These are phyloP conservation scores for Aureobasidium sp. DNA, from an alignment of 2,329 filamentous ascomycete genomes.

Conservation along the genomic window DNA sequence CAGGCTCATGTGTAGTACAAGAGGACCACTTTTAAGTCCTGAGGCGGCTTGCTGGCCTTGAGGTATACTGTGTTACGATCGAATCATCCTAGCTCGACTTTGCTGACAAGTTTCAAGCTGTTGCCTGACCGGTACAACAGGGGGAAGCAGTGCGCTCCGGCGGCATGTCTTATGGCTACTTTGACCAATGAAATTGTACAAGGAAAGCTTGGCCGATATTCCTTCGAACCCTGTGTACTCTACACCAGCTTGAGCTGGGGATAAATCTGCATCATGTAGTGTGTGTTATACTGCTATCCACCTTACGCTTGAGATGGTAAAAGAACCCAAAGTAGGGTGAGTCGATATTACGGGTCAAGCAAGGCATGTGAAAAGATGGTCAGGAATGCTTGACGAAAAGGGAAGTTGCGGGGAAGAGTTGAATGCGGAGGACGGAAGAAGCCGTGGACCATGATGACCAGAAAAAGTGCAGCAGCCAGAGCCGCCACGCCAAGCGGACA, in stretches of 20 bases:
- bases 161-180: background rate
- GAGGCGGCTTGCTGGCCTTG: background rate
- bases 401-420: background rate
- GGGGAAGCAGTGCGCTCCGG: background rate
- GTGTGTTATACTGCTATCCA: background rate
- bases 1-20: background rate
- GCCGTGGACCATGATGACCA: constrained; percentile 1
- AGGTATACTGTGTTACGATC: background rate
- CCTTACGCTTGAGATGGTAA: background rate
- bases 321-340: too few species aligned
- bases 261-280: background rate
- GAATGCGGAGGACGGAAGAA: constrained; percentile 5
- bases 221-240: background rate
- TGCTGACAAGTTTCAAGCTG: background rate
- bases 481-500: constrained; percentile 7
- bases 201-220: background rate
- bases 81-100: background rate
- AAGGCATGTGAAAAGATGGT: background rate
- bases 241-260: background rate
- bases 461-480: constrained; percentile 8
- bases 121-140: background rate
- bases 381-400: background rate
- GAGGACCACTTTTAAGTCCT: background rate
- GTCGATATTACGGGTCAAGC: too few species aligned
- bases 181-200: background rate